Percentiles rank a stretch among this genome's conserved stretches.
phyloP scores from a whole-genome alignment of 78 protist species.

The Isochrysis galbana region DNA sequence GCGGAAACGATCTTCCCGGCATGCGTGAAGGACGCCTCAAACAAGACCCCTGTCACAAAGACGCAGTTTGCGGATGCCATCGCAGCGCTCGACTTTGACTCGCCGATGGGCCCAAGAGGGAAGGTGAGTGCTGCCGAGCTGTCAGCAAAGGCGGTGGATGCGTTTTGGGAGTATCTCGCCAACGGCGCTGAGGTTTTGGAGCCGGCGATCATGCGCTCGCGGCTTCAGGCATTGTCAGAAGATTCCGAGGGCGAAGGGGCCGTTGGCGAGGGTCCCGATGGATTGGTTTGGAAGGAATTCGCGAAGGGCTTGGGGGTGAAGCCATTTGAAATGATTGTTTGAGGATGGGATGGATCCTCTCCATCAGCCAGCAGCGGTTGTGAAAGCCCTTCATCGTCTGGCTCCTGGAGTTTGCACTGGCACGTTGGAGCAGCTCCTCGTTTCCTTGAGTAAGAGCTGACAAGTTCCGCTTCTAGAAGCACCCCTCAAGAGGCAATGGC shows the following conservation, averaged over 20 bases:
- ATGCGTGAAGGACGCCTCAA: not conserved
- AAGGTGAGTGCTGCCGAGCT: not conserved
- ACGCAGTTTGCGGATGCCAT: not conserved
- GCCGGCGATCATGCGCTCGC: not conserved
- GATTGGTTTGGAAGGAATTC: not conserved
- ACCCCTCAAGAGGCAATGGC: too few species aligned
- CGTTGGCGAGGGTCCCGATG: slow-evolving; percentile 1
- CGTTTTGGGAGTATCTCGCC: not conserved
- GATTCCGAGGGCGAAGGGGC: not conserved
- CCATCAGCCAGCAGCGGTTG: too few species aligned
- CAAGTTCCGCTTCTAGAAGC: too few species aligned
- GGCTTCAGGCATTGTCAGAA: not conserved
- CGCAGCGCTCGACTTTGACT: not conserved
- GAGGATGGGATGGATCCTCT: too few species aligned
- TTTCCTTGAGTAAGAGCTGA: too few species aligned
- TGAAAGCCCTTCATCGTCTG: too few species aligned
- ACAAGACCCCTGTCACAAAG: too few species aligned
- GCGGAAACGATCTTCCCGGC: not conserved
- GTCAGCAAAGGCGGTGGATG: not conserved
- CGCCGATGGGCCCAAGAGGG: not conserved
- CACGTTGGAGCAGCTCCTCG: too few species aligned
- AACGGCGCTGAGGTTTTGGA: not conserved
- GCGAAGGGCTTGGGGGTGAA: not conserved
- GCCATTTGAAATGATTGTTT: not conserved
- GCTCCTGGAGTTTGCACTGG: too few species aligned